Evolutionary conservation across 257 asterid species (phyloP), one percentile per base, ranked within the genome.

Genomic region (Knoxia roxburghii): DNA sequence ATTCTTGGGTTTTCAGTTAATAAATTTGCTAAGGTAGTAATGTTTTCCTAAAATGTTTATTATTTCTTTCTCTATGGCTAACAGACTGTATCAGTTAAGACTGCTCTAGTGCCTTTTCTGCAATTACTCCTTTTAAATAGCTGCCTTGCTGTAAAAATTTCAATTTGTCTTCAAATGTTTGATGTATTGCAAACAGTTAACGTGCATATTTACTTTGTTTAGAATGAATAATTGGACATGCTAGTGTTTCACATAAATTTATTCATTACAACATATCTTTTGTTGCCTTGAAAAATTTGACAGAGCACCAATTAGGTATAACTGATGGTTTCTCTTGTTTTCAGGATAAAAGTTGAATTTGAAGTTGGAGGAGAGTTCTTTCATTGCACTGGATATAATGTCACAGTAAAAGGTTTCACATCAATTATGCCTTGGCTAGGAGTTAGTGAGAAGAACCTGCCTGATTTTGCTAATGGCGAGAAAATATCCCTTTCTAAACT

Each of bases 401-500:
- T 85, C 73, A 75, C 50, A 15, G 72, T 70, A 68, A 86, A 85
- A 73, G 96, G 96, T 77, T 90, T 90, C 78, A 88, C 96, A 39
- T 76, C 96, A 52, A 81, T 90, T 66, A 90, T 90, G 96, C 95
- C 97, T 48, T 90, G 97, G 97, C 77, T 86, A 85, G 95, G 96
- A 62, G 83, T 90, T 54, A 71, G 72, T 20, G 96, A 86, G 79
- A 88, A 77, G 68, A 83, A 82, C 68, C 82, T 88, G 68, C 97
- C 97, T n/a, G 83, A 79, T 68, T 90, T 90, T 66, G 59, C 77
- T 58, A 77, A 80, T 78, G 89, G 87, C 71, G 82, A 90, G 77
- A 86, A 79, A 76, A 79, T 88, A 35, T 77, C 75, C 74, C 76
- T 88, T 75, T 79, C 88, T 57, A 79, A 77, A 68, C 84, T 81